These are phyloP conservation scores for Parsonsia alboflavescens DNA, from an alignment of 257 asterid species.

Conservation along the genomic window DNA sequence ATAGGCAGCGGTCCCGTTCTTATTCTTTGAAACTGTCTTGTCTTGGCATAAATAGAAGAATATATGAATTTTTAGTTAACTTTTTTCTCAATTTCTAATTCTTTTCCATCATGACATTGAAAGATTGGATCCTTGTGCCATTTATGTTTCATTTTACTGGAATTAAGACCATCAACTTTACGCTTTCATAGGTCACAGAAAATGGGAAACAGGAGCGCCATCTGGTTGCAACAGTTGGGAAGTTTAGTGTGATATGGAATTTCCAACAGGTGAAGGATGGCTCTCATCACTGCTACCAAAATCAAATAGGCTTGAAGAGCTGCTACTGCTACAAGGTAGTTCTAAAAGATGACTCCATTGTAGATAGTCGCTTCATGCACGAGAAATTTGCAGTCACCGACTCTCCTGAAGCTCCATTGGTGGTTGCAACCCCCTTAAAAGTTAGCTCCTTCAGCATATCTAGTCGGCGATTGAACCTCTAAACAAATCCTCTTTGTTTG, in stretches of 20 bases:
- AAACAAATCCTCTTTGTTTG: conserved; percentile 22
- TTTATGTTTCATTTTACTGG: background rate
- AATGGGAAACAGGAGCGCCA: conserved; percentile 93
- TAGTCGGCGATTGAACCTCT: conserved; percentile 48
- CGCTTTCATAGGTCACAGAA: conserved; percentile 66
- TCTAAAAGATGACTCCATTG: conserved; percentile 40
- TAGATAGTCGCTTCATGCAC: conserved; percentile 76
- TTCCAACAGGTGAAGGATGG: conserved; percentile 94
- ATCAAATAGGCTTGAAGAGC: conserved; percentile 57
- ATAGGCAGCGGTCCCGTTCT: background rate
- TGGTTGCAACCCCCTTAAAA: conserved; percentile 66
- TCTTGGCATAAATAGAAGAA: background rate
- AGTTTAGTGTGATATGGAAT: conserved; percentile 97
- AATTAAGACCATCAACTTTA: background rate
- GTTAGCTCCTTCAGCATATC: conserved; percentile 98
- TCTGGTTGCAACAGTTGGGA: conserved; percentile 93
- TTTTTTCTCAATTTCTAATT: background rate
- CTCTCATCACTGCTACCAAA: conserved; percentile 76
- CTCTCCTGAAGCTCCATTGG: conserved; percentile 50
- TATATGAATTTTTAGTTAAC: background rate
- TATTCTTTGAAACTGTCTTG: background rate
- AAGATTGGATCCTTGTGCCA: background rate
- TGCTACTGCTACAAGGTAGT: conserved; percentile 65
- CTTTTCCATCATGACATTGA: background rate
- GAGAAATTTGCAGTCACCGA: conserved; percentile 74